Conservation (phyloP, 495 filamentous ascomycete species). For the Pseudomonodictys pantanalensis region DNA sequence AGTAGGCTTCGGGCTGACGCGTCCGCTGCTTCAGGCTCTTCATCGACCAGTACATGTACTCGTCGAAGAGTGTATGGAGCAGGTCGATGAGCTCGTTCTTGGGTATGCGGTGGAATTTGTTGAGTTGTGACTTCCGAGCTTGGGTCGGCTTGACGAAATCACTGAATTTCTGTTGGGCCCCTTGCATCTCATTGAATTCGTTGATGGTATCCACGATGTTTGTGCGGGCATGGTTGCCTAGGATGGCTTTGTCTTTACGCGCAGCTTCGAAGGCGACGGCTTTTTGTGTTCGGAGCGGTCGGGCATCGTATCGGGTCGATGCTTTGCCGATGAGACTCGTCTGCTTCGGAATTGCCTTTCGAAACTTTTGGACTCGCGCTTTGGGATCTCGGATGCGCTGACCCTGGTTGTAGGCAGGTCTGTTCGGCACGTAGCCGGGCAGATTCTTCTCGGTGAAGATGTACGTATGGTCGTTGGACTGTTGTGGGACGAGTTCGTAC, state of each 20-base stretch:
- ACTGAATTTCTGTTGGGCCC: constrained; percentile 20
- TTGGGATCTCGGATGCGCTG: constrained; percentile 23
- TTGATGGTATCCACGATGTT: constrained; percentile 14
- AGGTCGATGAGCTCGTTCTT: constrained; percentile 79
- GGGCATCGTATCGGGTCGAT: constrained; percentile 72
- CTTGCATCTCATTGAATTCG: background rate
- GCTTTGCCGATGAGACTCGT: constrained; percentile 72
- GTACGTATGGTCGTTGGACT: constrained; percentile 56
- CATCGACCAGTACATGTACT: constrained; percentile 87
- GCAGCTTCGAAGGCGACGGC: constrained; percentile 59
- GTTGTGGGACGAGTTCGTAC: constrained; percentile 42
- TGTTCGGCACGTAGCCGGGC: constrained; percentile 57
- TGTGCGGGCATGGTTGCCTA: constrained; percentile 30
- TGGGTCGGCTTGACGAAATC: constrained; percentile 17
- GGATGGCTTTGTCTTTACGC: constrained; percentile 51
- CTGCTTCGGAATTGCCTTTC: constrained; percentile 69
- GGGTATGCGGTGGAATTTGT: constrained; percentile 83
- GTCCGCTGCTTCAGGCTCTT: constrained; percentile 69
- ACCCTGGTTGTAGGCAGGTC: constrained; percentile 2
- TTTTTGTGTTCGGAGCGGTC: constrained; percentile 72
- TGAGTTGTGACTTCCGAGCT: constrained; percentile 44
- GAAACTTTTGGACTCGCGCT: constrained; percentile 25
- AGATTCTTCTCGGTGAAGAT: constrained; percentile 90
- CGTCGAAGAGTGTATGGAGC: constrained; percentile 75
- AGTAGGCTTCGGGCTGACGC: constrained; percentile 84